Base-by-base conservation (phyloP, 1,284 basidiomycete genomes). In the Stereum hirsutum region DNA sequence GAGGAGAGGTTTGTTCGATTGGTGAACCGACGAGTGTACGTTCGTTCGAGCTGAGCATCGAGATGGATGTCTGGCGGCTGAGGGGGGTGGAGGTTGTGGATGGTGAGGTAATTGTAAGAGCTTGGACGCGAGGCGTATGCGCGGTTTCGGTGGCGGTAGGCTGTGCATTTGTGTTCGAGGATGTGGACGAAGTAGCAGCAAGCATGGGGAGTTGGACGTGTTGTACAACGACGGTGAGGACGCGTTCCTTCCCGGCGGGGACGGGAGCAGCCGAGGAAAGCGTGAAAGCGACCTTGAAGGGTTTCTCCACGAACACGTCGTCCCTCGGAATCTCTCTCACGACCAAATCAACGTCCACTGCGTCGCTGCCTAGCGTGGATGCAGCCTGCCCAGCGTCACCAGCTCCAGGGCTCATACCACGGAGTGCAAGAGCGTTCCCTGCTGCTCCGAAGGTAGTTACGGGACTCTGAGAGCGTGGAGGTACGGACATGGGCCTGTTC, bases 321-420 rank as follows among this genome's bases (percentile, higher is more conserved):
- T 68, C 64, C 25, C 65, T 64, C 1, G 75, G 67, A n/a, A 75
- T 60, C 37, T 70, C 61, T 15, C 67, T 66, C 20, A 80, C 66
- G 26, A 79, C 57, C n/a, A 88, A 66, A 46, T 75, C 75, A 8
- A 76, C 64, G 37, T 81, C 76, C 8, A 86, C 51, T 40, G 75
- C 72, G 6, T 74, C 71, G 2, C 65, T 54, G 7, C 54, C 42
- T 6, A 51, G 45, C 15, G 56, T 40, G 14, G 55, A 44, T 34
- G 51, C 41, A 41, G 46, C 44, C 21, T 41, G 52, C n/a, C 56
- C 43, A 17, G 51, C 26, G n/a, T n/a, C n/a, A n/a, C n/a, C n/a
- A n/a, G n/a, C n/a, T n/a, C n/a, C n/a, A n/a, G n/a, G n/a, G n/a
- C n/a, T n/a, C n/a, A n/a, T n/a, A n/a, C n/a, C n/a, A n/a, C n/a